Evolutionary conservation across 352 stramenopile species (phyloP), one percentile per base, ranked within the genome.

Genomic region (Blastocystis sp.): DNA sequence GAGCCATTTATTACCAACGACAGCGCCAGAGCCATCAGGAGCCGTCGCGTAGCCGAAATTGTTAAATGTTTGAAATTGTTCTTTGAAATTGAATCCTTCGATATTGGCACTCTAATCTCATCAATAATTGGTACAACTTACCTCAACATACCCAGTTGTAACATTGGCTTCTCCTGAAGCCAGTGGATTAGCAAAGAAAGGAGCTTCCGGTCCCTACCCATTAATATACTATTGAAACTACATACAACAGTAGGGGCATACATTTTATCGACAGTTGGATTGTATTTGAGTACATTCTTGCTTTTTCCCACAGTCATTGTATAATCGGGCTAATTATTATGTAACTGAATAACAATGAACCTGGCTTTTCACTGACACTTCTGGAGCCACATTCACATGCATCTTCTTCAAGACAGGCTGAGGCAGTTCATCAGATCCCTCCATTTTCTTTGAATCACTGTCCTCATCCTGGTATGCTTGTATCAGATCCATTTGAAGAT

Each of bases 11-110:
- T 86, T 86, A 27, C 75, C 75, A 24, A 86, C 75, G 16, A 66
- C 61, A n/a, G 11, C 66, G 19, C 43, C 61, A 6, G 75, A 75
- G 21, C 75, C 75, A 35, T 86, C 75, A 4, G 75, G 57, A 19
- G 75, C 75, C 19, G 16, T 63, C 5, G 75, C 75, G 43, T 86
- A 86, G 21, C 75, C 75, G 24, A 58, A 86, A 35, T 86, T 86
- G 57, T 86, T 49, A 35, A 75, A 86, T 11, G 75, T 86, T 54
- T 86, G 75, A 35, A 57, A 86, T 29, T 86, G 75, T 32, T 86
- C 75, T 78, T 86, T 86, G 46, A 86, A 86, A 21, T 86, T 19
- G 39, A 86, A 86, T 16, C n/a, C 57, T n/a, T 86, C 75, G 21
- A 43, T n/a, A 1, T 86, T 86, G 24, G 37, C 42, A 75, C 42